phyloP scores from a whole-genome alignment of 768 basidiomycete genomes.

The Dentipellis fragilis region DNA sequence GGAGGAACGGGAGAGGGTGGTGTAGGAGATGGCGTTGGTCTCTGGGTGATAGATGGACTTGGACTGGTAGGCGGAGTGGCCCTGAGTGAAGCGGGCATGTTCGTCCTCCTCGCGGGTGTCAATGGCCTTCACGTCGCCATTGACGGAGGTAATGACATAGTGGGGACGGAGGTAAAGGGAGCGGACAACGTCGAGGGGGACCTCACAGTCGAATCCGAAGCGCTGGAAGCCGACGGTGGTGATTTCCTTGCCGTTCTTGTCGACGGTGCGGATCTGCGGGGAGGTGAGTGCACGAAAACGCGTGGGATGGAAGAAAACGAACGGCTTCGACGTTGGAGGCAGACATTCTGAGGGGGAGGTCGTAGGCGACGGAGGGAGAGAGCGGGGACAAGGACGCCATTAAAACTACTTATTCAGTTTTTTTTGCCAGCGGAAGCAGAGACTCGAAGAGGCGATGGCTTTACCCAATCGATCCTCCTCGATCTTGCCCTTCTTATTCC shows the following conservation, averaged over 20 bases:
- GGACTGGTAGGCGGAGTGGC: constrained; percentile 51
- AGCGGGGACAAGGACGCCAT: neutral
- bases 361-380: neutral
- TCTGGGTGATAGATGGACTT: constrained; percentile 81
- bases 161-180: constrained; percentile 83
- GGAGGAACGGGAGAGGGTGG: constrained; percentile 87
- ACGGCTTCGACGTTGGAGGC: constrained; percentile 3
- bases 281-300: neutral
- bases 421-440: neutral
- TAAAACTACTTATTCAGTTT: neutral
- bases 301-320: neutral
- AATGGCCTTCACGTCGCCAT: constrained; percentile 25
- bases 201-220: constrained; percentile 87
- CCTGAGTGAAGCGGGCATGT: constrained; percentile 46
- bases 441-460: neutral
- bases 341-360: constrained; percentile 7
- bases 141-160: constrained; percentile 43
- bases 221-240: constrained; percentile 71
- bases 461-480: neutral
- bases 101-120: constrained; percentile 30
- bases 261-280: constrained; percentile 49
- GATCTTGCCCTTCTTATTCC: neutral
- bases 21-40: constrained; percentile 79
- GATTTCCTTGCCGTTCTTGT: constrained; percentile 70
- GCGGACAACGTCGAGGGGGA: constrained; percentile 70